These are phyloP conservation scores for Camellia japonica DNA, from an alignment of 148 eudicot species.

Conservation along the genomic window DNA sequence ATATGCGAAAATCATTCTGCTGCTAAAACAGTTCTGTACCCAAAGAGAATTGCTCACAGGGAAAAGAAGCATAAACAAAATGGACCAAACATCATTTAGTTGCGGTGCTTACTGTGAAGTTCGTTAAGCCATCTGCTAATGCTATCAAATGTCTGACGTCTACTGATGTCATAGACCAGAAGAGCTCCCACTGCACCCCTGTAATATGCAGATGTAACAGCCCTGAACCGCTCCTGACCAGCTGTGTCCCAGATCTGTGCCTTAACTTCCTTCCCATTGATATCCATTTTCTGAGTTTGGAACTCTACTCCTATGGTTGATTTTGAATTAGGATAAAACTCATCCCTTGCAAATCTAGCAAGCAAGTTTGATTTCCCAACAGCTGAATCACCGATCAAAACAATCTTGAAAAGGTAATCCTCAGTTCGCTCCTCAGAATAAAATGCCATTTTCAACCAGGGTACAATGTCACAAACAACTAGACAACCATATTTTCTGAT, in stretches of 20 bases:
- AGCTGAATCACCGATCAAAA: constrained; percentile 88
- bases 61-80: constrained; percentile 3
- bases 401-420: constrained; percentile 92
- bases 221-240: constrained; percentile 98
- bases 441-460: constrained; percentile 57
- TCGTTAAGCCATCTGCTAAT: constrained; percentile 95
- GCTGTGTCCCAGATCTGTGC: constrained; percentile 99
- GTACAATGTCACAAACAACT: constrained; percentile 23
- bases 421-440: constrained; percentile 56
- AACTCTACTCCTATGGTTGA: constrained; percentile 97
- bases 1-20: not conserved
- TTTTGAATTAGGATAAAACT: constrained; percentile 83
- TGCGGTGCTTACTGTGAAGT: constrained; percentile 73
- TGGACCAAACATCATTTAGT: not conserved
- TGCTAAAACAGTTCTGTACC: no score
- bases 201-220: constrained; percentile 94
- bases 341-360: constrained; percentile 93
- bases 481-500: constrained; percentile 34
- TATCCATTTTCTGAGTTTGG: constrained; percentile 86
- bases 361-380: constrained; percentile 97
- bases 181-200: constrained; percentile 99
- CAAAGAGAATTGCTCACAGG: no score
- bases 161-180: constrained; percentile 86
- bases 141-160: constrained; percentile 82
- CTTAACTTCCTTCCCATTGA: constrained; percentile 87